Evolutionary conservation across 306 rosid species (phyloP).

Genomic region (Casuarina equisetifolia): DNA sequence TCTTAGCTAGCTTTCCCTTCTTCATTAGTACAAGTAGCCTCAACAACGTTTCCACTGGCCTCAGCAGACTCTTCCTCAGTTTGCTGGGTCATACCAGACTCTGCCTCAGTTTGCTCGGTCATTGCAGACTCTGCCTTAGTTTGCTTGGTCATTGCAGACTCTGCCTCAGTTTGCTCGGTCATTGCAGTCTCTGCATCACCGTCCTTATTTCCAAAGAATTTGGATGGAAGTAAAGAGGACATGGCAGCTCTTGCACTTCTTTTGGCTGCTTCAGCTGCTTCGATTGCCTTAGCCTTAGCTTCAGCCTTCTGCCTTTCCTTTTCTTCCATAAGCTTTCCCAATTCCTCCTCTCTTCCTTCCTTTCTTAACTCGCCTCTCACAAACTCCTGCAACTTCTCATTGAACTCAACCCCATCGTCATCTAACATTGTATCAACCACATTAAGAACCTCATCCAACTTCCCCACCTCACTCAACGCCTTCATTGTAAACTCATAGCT

Average conservation of each 20-base stretch:
- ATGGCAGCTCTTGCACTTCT: constrained; percentile 79
- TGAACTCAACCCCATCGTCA: constrained; percentile 67
- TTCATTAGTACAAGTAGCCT: constrained; percentile 32
- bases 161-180: constrained; percentile 26
- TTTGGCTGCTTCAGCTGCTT: constrained; percentile 93
- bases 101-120: constrained; percentile 27
- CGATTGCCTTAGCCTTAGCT: constrained; percentile 89
- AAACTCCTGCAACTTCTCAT: constrained; percentile 78
- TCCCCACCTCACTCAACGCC: constrained; percentile 67
- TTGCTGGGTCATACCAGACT: constrained; percentile 26
- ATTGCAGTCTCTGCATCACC: constrained; percentile 33
- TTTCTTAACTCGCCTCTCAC: constrained; percentile 77
- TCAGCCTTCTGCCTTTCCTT: constrained; percentile 92
- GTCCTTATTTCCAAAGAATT: constrained; percentile 71
- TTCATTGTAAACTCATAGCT: constrained; percentile 86
- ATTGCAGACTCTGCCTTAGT: constrained; percentile 32
- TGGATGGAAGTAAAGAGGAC: constrained; percentile 75
- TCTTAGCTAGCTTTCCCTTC: constrained; percentile 24
- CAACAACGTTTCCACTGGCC: constrained; percentile 27
- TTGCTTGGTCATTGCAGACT: constrained; percentile 26
- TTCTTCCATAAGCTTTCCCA: constrained; percentile 83
- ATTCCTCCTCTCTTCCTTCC: constrained; percentile 83
- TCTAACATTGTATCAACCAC: constrained; percentile 79
- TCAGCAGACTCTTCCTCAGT: constrained; percentile 28
- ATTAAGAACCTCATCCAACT: constrained; percentile 70